Base-by-base conservation (phyloP, 1,284 basidiomycete species). In the Trametes pubescens region DNA sequence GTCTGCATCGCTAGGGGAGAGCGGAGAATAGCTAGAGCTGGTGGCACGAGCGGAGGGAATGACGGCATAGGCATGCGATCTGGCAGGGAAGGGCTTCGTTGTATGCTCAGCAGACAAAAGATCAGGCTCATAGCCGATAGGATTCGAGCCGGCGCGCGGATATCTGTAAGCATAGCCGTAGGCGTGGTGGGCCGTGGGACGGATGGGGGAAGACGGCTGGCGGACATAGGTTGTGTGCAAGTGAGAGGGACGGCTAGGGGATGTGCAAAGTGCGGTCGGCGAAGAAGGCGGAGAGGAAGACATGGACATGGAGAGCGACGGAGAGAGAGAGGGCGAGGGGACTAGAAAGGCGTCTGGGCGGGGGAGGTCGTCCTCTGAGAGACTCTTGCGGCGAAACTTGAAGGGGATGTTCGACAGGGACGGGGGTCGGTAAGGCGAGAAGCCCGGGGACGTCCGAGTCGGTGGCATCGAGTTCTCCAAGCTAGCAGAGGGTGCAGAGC, bases 361-460 rank as follows among this genome's bases (percentile, higher is more conserved):
- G 53, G 53, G 64, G 40, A 63, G 58, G 37, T 70, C 57, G 68
- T 68, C 64, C 13, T 67, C 65, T 29, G 67, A 64, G 26, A 71
- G 57, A 51, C 70, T 71, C 63, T 72, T 72, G 26, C 71, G 60
- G 26, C 71, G 65, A 32, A 61, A 68, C 65, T 69, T 72, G 65
- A 70, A 61, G 40, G 71, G 71, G 43, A 70, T 35, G 56, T 35
- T 68, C 8, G 68, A 53, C 5, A 62, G 62, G 5, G 64, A 53
- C 7, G 56, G 51, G 2, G 62, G 60, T 18, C 59, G 56, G 16
- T 60, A 46, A 21, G 62, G 29, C 34, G 66, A 63, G 18, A 55
- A 2, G 57, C 38, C 47, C 34, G 63, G 47, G 14, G 65, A 63
- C 22, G 62, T 34, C n/a, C 63, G 57, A 46, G 61, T 57, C 57